phyloP scores from a whole-genome alignment of 2,329 filamentous ascomycete species.

The Periconia digitata region DNA sequence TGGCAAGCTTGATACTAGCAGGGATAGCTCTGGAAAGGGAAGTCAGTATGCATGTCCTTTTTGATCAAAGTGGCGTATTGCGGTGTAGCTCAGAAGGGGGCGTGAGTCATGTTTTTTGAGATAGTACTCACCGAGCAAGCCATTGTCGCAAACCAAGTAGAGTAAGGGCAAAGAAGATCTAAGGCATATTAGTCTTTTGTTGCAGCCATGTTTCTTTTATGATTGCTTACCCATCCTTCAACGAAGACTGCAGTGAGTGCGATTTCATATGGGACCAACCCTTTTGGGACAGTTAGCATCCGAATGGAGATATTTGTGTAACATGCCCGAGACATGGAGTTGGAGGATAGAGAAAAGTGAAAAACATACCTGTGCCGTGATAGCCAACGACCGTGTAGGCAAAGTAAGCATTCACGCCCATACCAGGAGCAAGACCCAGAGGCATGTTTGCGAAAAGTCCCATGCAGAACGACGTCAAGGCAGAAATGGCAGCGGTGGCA shows the following conservation, averaged over 20 bases:
- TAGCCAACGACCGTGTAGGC: constrained; percentile 78
- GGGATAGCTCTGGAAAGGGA: constrained; percentile 66
- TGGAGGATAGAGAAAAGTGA: constrained; percentile 1
- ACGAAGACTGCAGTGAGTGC: constrained; percentile 86
- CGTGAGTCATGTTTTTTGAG: constrained; percentile 41
- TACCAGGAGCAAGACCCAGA: constrained; percentile 71
- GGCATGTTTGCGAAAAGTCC: constrained; percentile 81
- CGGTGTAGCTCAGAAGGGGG: constrained; percentile 5
- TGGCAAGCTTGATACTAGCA: constrained; percentile 81
- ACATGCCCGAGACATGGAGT: constrained; percentile 1
- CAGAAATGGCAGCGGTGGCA: constrained; percentile 79
- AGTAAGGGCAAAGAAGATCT: constrained; percentile 79
- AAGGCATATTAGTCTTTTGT: neutral
- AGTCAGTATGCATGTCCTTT: constrained; percentile 59
- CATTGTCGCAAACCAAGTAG: constrained; percentile 72
- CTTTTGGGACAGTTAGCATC: constrained; percentile 22
- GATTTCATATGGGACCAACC: constrained; percentile 68
- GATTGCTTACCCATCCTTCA: constrained; percentile 60
- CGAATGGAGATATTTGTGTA: constrained; percentile 1
- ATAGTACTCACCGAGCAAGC: constrained; percentile 50
- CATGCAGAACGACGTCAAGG: constrained; percentile 80
- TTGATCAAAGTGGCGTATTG: constrained; percentile 36
- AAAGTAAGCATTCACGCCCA: constrained; percentile 88
- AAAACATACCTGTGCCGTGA: constrained; percentile 65
- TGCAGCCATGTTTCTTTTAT: neutral